Conservation (phyloP, 768 basidiomycete genomes). For the Arthromyces matolae region DNA sequence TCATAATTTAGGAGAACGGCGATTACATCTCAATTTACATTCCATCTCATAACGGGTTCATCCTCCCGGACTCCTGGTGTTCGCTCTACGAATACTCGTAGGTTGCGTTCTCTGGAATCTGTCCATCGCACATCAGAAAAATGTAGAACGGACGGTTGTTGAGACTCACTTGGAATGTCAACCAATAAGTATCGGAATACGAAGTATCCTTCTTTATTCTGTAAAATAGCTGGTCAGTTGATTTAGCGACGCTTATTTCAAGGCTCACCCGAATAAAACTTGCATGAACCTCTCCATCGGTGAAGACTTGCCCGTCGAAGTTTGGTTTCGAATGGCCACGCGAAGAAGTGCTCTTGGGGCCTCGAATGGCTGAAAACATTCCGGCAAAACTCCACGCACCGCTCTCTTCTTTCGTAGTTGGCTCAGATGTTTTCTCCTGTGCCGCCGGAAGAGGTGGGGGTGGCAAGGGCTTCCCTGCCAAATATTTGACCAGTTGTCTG, state of each 20-base stretch:
- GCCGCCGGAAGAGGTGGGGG: conserved; percentile 29
- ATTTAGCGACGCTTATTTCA: conserved; percentile 2
- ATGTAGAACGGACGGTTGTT: conserved; percentile 24
- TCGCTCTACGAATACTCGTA: conserved; percentile 70
- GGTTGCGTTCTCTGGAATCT: conserved; percentile 62
- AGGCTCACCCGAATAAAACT: conserved; percentile 66
- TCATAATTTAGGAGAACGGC: too few relatives aligned
- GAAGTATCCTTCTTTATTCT: conserved; percentile 79
- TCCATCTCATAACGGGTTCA: conserved; percentile 69
- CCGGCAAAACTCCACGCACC: conserved; percentile 57
- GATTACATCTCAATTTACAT: too few relatives aligned
- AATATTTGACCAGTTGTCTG: conserved; percentile 62
- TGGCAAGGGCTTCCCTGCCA: conserved; percentile 59
- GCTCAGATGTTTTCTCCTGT: conserved; percentile 24
- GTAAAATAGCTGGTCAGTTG: conserved; percentile 3
- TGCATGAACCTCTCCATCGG: conserved; percentile 80
- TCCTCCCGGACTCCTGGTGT: conserved; percentile 63
- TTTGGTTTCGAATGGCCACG: conserved; percentile 27
- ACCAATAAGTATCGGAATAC: conserved; percentile 74
- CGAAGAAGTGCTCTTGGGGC: conserved; percentile 25
- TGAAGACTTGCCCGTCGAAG: conserved; percentile 43
- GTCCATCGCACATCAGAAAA: conserved; percentile 7
- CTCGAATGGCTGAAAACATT: conserved; percentile 64
- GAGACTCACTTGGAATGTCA: conserved; percentile 74
- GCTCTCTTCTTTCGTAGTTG: conserved; percentile 29